Conservation (phyloP, 2,329 filamentous ascomycete genomes). For the Aspergillus pseudoviridinutans region DNA sequence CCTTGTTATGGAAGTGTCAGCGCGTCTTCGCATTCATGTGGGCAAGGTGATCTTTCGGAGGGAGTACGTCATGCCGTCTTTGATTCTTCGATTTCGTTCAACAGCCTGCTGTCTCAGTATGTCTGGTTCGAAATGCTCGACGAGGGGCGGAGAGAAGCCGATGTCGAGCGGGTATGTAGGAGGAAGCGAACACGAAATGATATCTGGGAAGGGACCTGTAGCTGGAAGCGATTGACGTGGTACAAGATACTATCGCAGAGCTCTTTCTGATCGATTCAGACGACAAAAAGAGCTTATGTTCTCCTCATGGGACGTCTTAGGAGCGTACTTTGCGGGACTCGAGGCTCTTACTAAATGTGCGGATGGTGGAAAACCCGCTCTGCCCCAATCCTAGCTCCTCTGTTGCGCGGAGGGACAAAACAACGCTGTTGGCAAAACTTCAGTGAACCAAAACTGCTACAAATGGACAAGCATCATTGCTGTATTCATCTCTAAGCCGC, state of each 20-base stretch:
- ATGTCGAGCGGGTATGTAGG: slow-evolving; percentile 5
- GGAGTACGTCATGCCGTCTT: slow-evolving; percentile 29
- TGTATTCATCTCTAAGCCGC: background rate
- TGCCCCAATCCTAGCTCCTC: slow-evolving; percentile 14
- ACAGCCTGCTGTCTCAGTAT: background rate
- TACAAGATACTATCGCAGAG: slow-evolving; percentile 12
- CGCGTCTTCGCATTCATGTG: slow-evolving; percentile 7
- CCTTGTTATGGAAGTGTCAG: slow-evolving; percentile 32
- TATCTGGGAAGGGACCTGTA: slow-evolving; percentile 16
- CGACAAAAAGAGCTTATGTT: slow-evolving; percentile 19
- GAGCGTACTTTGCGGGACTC: slow-evolving; percentile 26
- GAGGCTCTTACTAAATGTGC: slow-evolving; percentile 26
- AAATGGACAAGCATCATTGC: slow-evolving; percentile 1
- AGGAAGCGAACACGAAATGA: slow-evolving; percentile 13
- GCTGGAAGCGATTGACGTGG: slow-evolving; percentile 25
- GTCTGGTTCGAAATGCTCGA: background rate
- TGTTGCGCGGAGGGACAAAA: slow-evolving; percentile 11
- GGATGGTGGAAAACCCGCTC: slow-evolving; percentile 19
- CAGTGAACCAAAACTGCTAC: slow-evolving; percentile 5
- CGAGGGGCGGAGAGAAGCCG: slow-evolving; percentile 6
- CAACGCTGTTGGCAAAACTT: slow-evolving; percentile 10
- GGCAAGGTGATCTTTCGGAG: slow-evolving; percentile 7
- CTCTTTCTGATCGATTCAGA: slow-evolving; percentile 19
- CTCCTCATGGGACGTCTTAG: slow-evolving; percentile 18
- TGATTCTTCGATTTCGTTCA: background rate